phyloP scores from a whole-genome alignment of 805 yeast genomes.

The Cyberlindnera misumaiensis region DNA sequence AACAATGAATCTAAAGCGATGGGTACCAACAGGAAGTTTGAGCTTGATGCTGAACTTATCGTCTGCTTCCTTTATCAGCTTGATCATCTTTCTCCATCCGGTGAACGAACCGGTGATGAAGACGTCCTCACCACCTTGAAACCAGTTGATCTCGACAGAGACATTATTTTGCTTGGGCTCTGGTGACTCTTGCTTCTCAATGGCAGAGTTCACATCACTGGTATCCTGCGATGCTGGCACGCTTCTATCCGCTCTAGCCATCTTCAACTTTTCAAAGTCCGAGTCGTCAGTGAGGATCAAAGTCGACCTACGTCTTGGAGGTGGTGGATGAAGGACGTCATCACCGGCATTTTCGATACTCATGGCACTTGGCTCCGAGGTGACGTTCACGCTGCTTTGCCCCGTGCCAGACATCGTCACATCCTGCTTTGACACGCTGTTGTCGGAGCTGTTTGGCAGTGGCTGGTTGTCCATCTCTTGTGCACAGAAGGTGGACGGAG shows the following conservation, averaged over 20 bases:
- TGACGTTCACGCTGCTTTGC: conserved; percentile 16
- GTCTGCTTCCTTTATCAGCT: conserved; percentile 51
- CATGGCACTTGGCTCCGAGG: conserved; percentile 21
- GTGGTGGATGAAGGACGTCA: conserved; percentile 6
- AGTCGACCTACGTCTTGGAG: conserved; percentile 59
- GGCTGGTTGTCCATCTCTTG: conserved; percentile 6
- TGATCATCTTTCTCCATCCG: conserved; percentile 98
- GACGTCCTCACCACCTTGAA: conserved; percentile 92
- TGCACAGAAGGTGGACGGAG: conserved; percentile 17
- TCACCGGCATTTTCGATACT: conserved; percentile 15
- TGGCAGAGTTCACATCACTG: conserved; percentile 5
- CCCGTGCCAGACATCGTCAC: conserved; percentile 23
- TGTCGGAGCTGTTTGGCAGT: conserved; percentile 2
- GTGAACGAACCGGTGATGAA: conserved; percentile 97
- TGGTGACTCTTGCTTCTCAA: conserved; percentile 6
- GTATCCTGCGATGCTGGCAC: conserved; percentile 5
- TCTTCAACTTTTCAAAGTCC: conserved; percentile 45
- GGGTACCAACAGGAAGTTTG: conserved; percentile 85
- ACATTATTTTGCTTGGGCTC: conserved; percentile 7
- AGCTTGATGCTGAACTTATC: conserved; percentile 59
- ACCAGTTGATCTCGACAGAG: conserved; percentile 79
- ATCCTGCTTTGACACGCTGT: conserved; percentile 18
- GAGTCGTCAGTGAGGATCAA: conserved; percentile 63
- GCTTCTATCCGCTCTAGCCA: conserved; percentile 27
- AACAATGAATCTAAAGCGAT: conserved; percentile 86